Evolutionary conservation across 441 rosid species (phyloP).

Genomic region (Erodium trifolium): DNA sequence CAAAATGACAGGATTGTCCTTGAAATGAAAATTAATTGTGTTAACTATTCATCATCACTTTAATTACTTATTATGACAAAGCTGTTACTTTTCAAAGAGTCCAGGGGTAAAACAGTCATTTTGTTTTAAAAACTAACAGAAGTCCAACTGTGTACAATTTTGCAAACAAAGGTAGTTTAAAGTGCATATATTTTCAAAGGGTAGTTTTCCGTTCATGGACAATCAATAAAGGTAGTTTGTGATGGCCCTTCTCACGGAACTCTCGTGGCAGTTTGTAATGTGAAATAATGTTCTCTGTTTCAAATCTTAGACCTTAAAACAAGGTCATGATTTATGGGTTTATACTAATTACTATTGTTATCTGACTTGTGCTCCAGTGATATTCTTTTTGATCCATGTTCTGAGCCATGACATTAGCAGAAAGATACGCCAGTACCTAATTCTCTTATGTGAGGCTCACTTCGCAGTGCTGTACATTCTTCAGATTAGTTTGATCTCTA

Average conservation of each 20-base stretch:
- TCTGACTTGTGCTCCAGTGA: slow-evolving; percentile 52
- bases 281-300: background rate
- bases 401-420: slow-evolving; percentile 85
- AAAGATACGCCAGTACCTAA: slow-evolving; percentile 72
- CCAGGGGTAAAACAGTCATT: no score
- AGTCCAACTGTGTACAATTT: no score
- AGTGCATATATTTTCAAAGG: no score
- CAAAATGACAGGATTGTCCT: no score
- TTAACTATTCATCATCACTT: no score
- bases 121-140: no score
- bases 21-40: no score
- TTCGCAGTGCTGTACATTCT: slow-evolving; percentile 88
- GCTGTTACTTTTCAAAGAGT: no score
- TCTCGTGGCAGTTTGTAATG: background rate
- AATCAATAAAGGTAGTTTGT: no score
- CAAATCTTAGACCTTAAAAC: slow-evolving; percentile 6
- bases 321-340: slow-evolving; percentile 13
- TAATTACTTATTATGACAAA: no score
- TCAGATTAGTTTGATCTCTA: slow-evolving; percentile 64
- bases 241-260: slow-evolving; percentile 13
- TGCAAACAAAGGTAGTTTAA: no score
- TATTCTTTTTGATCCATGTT: slow-evolving; percentile 87
- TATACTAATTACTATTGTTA: slow-evolving; percentile 29
- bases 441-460: slow-evolving; percentile 95
- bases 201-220: no score